phyloP scores from a whole-genome alignment of 1,139 yeast genomes.

The Fermentozyma sake region DNA sequence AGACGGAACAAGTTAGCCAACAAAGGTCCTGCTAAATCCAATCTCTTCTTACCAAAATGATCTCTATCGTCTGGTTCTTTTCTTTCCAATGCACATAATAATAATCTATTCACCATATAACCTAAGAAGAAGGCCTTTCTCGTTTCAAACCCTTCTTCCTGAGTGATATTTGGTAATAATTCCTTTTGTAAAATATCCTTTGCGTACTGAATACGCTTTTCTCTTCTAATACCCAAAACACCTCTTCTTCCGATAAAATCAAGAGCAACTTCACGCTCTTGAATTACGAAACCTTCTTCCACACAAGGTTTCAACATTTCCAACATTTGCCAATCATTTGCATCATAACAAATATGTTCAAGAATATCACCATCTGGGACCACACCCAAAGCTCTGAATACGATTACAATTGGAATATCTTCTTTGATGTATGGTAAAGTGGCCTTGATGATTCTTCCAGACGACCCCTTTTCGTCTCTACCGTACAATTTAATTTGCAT shows the following conservation, averaged over 20 bases:
- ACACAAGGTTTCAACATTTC: constrained; percentile 99
- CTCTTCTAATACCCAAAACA: constrained; percentile 88
- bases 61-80: constrained; percentile 99
- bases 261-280: constrained; percentile 95
- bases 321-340: constrained; percentile 98
- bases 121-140: constrained; percentile 97
- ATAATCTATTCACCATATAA: constrained; percentile 92
- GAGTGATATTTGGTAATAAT: constrained; percentile 93
- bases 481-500: constrained; percentile 92
- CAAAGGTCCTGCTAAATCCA: constrained; percentile 97
- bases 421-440: constrained; percentile 94
- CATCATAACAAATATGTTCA: constrained; percentile 97
- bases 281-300: constrained; percentile 97
- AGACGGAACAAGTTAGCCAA: constrained; percentile 93
- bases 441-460: constrained; percentile 85
- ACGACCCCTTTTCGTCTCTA: constrained; percentile 70
- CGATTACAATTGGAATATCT: constrained; percentile 94
- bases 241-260: constrained; percentile 99
- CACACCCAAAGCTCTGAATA: constrained; percentile 95
- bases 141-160: constrained; percentile 94
- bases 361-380: constrained; percentile 98
- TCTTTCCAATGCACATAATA: constrained; percentile 93
- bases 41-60: constrained; percentile 96
- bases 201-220: constrained; percentile 97
- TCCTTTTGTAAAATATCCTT: constrained; percentile 95